Evolutionary conservation across 1,139 yeast genomes (phyloP).

Genomic region (Scheffersomyces lignicola): DNA sequence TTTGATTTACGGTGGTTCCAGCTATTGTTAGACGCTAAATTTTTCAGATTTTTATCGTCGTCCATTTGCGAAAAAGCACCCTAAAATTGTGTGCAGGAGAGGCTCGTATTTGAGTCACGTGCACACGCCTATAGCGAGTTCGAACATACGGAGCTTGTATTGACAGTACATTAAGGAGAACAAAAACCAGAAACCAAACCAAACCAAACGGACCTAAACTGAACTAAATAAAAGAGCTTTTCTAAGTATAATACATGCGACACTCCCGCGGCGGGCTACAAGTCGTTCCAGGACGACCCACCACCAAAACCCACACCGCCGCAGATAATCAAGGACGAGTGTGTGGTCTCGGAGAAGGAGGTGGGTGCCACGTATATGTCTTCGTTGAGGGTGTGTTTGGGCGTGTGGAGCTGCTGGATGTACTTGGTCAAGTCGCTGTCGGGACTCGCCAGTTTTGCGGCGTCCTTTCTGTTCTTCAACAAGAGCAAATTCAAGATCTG

Average conservation of each 20-base stretch:
- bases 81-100: no score
- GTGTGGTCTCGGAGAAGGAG: slow-evolving; percentile 14
- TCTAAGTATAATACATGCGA: neutral
- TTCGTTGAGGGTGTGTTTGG: slow-evolving; percentile 12
- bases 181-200: slow-evolving; percentile 2
- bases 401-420: slow-evolving; percentile 7
- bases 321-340: slow-evolving; percentile 30
- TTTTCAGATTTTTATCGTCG: no score
- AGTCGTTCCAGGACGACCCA: slow-evolving; percentile 30
- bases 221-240: neutral
- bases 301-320: slow-evolving; percentile 28
- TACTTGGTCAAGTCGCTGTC: slow-evolving; percentile 6
- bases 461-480: slow-evolving; percentile 1
- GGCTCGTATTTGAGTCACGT: no score
- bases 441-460: slow-evolving; percentile 2
- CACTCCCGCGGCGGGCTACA: slow-evolving; percentile 9
- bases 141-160: no score
- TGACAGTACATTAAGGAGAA: neutral
- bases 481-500: slow-evolving; percentile 8
- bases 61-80: no score
- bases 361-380: slow-evolving; percentile 9
- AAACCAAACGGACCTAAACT: neutral
- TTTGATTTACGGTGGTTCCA: no score
- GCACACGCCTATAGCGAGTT: no score
- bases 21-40: no score